Base-by-base conservation (phyloP, 2,329 filamentous ascomycete species). In the Chrysoporthe austroafricana region DNA sequence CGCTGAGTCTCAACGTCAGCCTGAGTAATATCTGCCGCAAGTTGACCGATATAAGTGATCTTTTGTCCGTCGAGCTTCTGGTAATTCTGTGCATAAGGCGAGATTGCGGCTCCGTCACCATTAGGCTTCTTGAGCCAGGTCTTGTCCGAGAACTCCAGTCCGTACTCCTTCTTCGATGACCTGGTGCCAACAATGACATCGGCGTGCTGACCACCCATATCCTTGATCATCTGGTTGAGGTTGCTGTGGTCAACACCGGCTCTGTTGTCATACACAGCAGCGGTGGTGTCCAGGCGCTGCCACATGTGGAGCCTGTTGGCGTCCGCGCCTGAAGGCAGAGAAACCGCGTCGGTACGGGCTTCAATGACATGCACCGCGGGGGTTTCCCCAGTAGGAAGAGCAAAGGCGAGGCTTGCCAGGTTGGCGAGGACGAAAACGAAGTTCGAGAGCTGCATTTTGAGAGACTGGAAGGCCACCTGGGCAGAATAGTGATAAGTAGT, bases 161-260 rank as follows among this genome's bases (percentile, higher is more conserved):
- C 26, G 26, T 26, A 26, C 26, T 26, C 26, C 26, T 26, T 26
- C 26, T 26, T 26, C 26, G 26, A 26, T 26, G 26, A 26, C 26
- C 18, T 48, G 46, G 46, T 48, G 44, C 16, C 44, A n/a, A 48
- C n/a, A 8, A 48, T 48, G 18, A n/a, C 44, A 11, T 48, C 44
- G 16, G n/a, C 21, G 46, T 50, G 46, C 46, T 50, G n/a, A n/a
- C 46, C 46, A n/a, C 46, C 46, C 46, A 50, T 50, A n/a, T 50
- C 44, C 44, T n/a, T 48, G 18, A 48, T 16, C 5, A 48, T n/a
- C 44, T 48, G 44, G 43, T 44, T n/a, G 16, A 48, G 44, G 44
- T 48, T 48, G 26, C 26, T 26, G 26, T 26, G 26, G 26, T 26
- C 26, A 26, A 26, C 26, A 26, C 26, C 26, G 26, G 26, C 26